phyloP scores from a whole-genome alignment of 257 asterid genomes.

The Solanum habrochaites region DNA sequence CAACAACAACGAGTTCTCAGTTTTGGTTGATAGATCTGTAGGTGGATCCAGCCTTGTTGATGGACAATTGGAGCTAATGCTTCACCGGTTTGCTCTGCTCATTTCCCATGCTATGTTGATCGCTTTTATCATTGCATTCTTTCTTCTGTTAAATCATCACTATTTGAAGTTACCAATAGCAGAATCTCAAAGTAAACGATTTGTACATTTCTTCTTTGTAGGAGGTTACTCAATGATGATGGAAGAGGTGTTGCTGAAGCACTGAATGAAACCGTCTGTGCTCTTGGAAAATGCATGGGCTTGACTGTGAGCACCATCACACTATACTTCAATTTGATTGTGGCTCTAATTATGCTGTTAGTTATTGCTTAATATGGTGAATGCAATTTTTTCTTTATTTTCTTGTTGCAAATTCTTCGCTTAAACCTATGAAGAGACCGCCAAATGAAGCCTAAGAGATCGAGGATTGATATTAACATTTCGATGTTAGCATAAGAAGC shows the following conservation, averaged over 20 bases:
- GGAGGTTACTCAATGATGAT: constrained; percentile 87
- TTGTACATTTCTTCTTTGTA: constrained; percentile 15
- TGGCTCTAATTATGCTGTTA: not conserved
- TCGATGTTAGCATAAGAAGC: not conserved
- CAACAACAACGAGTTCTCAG: constrained; percentile 55
- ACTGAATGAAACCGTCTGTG: constrained; percentile 75
- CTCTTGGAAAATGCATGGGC: constrained; percentile 43
- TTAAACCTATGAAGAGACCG: not conserved
- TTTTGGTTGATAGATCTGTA: constrained; percentile 90
- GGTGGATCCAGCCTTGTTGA: constrained; percentile 87
- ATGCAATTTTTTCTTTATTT: not conserved
- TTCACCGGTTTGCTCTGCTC: constrained; percentile 50
- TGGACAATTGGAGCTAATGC: constrained; percentile 90
- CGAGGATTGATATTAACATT: not conserved
- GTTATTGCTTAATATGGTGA: not conserved
- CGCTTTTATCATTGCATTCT: not conserved
- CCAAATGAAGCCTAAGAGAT: not conserved
- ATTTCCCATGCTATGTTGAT: not conserved
- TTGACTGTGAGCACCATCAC: constrained; percentile 49
- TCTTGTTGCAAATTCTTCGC: not conserved
- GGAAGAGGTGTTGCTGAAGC: constrained; percentile 91
- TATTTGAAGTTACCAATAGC: not conserved
- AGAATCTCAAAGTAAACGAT: not conserved
- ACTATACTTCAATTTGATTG: not conserved
- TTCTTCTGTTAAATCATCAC: not conserved